These are phyloP conservation scores for Tylopilus plumbeoviolaceoides DNA, from an alignment of 768 basidiomycete species.

Conservation along the genomic window DNA sequence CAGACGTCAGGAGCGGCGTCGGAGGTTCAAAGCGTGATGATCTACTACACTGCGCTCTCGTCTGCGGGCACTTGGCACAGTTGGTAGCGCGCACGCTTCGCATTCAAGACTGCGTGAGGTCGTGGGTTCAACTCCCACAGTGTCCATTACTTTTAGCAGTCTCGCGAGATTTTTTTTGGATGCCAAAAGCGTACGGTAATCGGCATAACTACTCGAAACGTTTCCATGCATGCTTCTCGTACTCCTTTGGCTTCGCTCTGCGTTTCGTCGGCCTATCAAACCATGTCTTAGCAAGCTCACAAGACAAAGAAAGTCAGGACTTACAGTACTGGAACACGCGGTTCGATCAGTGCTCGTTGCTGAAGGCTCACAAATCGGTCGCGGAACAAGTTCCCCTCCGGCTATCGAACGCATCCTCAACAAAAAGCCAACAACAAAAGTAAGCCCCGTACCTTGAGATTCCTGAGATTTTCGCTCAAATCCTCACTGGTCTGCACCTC, in stretches of 20 bases:
- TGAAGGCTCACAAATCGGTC: conserved; percentile 88
- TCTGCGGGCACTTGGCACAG: conserved; percentile 31
- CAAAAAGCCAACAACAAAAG: background rate
- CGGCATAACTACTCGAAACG: conserved; percentile 45
- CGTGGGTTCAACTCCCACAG: conserved; percentile 52
- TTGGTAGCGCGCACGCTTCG: conserved; percentile 61
- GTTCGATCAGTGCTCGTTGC: conserved; percentile 83
- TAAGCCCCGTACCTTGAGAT: conserved; percentile 61
- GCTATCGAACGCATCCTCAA: conserved; percentile 40
- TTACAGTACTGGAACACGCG: conserved; percentile 73
- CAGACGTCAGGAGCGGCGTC: conserved; percentile 2
- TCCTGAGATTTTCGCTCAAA: conserved; percentile 77
- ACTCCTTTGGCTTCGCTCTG: conserved; percentile 52
- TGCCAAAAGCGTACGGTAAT: too few relatives aligned
- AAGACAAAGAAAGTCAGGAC: conserved; percentile 20
- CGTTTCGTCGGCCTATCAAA: conserved; percentile 24
- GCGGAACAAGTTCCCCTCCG: conserved; percentile 89
- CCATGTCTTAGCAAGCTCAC: background rate
- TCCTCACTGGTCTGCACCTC: conserved; percentile 92
- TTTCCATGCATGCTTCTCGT: conserved; percentile 81
- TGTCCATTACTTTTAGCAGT: too few relatives aligned
- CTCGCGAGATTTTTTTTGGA: too few relatives aligned
- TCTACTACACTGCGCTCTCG: accelerated
- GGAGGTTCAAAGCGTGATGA: background rate
- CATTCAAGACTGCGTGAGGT: conserved; percentile 47